Conservation (phyloP, 179 eudicot genomes). For the Spinacia oleracea region DNA sequence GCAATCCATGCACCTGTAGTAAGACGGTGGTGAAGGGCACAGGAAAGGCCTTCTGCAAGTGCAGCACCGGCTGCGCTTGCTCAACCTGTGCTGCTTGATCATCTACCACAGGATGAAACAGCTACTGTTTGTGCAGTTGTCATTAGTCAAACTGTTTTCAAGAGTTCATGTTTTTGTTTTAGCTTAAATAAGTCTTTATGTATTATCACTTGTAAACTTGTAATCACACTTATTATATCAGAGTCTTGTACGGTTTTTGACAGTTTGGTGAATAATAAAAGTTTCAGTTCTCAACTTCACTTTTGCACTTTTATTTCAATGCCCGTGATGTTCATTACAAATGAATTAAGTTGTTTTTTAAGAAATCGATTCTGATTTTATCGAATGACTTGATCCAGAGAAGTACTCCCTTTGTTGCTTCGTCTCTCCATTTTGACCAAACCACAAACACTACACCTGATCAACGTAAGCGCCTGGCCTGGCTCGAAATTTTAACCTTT, state of each 20-base stretch:
- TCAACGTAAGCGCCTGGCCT: too few species aligned
- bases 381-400: not conserved
- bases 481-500: too few species aligned
- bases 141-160: not conserved
- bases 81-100: constrained; percentile 31
- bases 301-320: not conserved
- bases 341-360: too few species aligned
- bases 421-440: too few species aligned
- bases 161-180: not conserved
- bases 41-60: constrained; percentile 40
- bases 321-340: not conserved
- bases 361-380: not conserved
- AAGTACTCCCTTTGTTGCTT: too few species aligned
- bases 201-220: not conserved
- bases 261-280: not conserved
- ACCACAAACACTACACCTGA: too few species aligned
- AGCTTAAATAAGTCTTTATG: not conserved
- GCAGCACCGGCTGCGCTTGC: constrained; percentile 34
- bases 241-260: not conserved
- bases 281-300: not conserved
- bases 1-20: constrained; percentile 48
- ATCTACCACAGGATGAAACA: not conserved
- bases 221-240: too few species aligned
- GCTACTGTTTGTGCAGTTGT: too few species aligned
- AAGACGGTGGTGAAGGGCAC: constrained; percentile 19